A percentile compares a stretch with the other conserved stretches of the same genome.
Conservation (phyloP, 129 eudicot genomes). For the Artemisia argyi region DNA sequence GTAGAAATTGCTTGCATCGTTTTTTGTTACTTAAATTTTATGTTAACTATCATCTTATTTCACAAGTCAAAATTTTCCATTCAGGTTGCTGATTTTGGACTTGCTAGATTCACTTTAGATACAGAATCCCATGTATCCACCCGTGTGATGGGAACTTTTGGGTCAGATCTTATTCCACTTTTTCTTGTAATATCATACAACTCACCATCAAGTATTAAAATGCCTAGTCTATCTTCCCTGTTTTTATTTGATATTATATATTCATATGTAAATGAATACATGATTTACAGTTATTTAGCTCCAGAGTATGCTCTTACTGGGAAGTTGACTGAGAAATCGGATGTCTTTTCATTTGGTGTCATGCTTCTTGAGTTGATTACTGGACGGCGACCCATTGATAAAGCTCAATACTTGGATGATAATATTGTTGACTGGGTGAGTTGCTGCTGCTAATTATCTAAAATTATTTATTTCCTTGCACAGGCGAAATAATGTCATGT, state of each 20-base stretch:
- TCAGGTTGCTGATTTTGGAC: conserved; percentile 98
- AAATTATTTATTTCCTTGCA: too few species aligned
- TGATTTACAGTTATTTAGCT: conserved; percentile 74
- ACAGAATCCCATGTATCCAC: conserved; percentile 75
- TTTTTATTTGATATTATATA: conserved; percentile 3
- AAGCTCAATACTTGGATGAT: conserved; percentile 65
- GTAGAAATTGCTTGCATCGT: conserved; percentile 20
- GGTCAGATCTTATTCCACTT: conserved; percentile 43
- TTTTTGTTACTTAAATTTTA: neutral
- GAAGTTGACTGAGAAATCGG: conserved; percentile 77
- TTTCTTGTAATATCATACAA: conserved; percentile 8
- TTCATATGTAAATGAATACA: neutral
- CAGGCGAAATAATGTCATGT: too few species aligned
- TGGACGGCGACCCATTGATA: conserved; percentile 84
- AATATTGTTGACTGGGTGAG: conserved; percentile 86
- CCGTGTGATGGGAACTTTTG: conserved; percentile 85
- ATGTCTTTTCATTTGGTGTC: conserved; percentile 87
- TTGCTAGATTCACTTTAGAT: conserved; percentile 72
- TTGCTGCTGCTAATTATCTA: conserved; percentile 6
- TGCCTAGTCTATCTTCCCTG: neutral
- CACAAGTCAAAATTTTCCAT: neutral
- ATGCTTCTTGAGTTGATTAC: conserved; percentile 86
- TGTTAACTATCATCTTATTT: neutral
- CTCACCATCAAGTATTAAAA: neutral
- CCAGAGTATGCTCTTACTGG: conserved; percentile 87